phyloP scores from a whole-genome alignment of 345 rosid species.

The Lenwebbia sp. region DNA sequence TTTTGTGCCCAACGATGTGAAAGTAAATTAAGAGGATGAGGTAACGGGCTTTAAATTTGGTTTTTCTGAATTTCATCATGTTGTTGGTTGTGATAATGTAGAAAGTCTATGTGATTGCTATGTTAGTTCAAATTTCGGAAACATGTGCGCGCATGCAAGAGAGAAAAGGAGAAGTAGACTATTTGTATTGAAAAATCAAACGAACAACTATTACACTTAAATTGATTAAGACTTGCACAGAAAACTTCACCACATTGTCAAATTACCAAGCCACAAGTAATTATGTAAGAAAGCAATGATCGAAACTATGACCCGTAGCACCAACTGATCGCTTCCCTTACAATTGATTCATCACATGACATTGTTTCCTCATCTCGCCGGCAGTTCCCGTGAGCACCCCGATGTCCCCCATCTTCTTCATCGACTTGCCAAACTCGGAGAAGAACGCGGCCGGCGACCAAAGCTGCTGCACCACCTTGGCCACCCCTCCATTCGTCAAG shows the following conservation, averaged over 20 bases:
- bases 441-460: neutral
- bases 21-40: neutral
- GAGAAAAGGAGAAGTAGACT: neutral
- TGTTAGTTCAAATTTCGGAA: neutral
- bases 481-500: neutral
- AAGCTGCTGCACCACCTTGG: neutral
- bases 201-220: neutral
- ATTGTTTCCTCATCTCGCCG: neutral
- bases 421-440: neutral
- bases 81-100: neutral
- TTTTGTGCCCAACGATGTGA: neutral
- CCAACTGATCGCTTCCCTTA: neutral
- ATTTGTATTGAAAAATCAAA: neutral
- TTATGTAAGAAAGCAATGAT: neutral
- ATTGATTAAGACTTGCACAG: neutral
- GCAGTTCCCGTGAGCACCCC: neutral
- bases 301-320: neutral
- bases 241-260: neutral
- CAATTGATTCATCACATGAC: neutral
- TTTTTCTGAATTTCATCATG: neutral
- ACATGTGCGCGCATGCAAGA: neutral
- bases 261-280: neutral
- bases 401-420: slow-evolving; percentile 1
- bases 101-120: neutral
- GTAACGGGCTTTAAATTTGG: neutral